Percentiles rank a stretch among this genome's conserved stretches.
Evolutionary conservation across 1,139 yeast species (phyloP).

Genomic region (Yamadazyma dendronema): DNA sequence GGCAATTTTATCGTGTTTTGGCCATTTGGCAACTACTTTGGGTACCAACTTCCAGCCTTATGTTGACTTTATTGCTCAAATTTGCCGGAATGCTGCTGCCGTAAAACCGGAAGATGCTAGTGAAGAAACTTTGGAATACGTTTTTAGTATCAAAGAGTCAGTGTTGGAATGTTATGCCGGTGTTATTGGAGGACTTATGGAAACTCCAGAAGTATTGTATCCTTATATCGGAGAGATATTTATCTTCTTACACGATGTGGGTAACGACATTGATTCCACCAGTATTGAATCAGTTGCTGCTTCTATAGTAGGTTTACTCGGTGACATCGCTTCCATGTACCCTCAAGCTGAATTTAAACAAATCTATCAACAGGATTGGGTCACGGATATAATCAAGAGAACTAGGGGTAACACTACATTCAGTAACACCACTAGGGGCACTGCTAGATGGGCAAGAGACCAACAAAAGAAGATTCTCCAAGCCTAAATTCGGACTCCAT

Average conservation of each 20-base stretch:
- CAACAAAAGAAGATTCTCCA: conserved; percentile 54
- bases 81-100: conserved; percentile 50
- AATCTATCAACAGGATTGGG: conserved; percentile 71
- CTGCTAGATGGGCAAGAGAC: conserved; percentile 96
- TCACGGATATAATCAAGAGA: conserved; percentile 69
- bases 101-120: conserved; percentile 56
- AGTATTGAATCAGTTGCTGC: conserved; percentile 67
- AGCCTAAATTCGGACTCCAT: background rate
- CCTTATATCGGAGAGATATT: conserved; percentile 71
- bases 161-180: conserved; percentile 95
- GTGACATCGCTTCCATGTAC: conserved; percentile 88
- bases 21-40: conserved; percentile 89
- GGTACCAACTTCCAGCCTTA: conserved; percentile 76
- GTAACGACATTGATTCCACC: conserved; percentile 57
- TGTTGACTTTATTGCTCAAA: conserved; percentile 73
- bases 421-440: conserved; percentile 69
- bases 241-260: conserved; percentile 60
- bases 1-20: conserved; percentile 88
- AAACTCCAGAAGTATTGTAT: conserved; percentile 60
- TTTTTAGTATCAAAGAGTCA: conserved; percentile 72
- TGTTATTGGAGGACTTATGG: conserved; percentile 81
- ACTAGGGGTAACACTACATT: conserved; percentile 66
- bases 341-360: conserved; percentile 71
- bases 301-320: conserved; percentile 83
- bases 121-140: conserved; percentile 75